Base-by-base conservation (phyloP, 495 filamentous ascomycete species). In the Penicillium atrosanguineum region DNA sequence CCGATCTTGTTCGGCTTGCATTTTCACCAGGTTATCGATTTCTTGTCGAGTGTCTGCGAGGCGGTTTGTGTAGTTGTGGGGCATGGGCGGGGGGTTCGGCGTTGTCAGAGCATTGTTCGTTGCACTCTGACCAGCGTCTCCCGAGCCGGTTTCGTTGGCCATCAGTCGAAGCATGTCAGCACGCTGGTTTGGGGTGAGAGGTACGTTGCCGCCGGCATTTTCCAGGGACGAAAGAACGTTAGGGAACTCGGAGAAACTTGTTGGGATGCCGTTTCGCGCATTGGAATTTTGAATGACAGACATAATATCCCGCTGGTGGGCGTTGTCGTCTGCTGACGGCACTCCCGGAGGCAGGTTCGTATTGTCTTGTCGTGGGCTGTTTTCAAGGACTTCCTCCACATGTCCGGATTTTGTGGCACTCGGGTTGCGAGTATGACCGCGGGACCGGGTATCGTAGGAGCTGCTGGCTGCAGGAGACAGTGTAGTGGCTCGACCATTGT, bases 261-360 rank as follows among this genome's bases (percentile, higher is more conserved):
- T 76, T 43, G 68, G 69, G 56, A 70, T 70, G 28, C 71, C 71
- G 52, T 76, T 80, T 43, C 75, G 82, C 36, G 87, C 86, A 65
- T 91, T 93, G 49, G 86, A 81, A 57, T 87, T 86, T 45, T 91
- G 85, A 61, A 95, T 92, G 47, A 93, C 81, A 56, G 86, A 90
- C 83, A 96, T 88, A 74, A 96, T 95, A 54, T 89, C 86, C 34
- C 86, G 81, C 51, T 85, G 81, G 19, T 83, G 76, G 44, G 57
- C 53, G 31, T 46, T 51, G 41, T 70, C 62, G 12, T 71, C 59
- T 9, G 31, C 14, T 34, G 20, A 26, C 60, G 57, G 44, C 25
- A 62, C 55, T 23, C 58, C 60, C 4, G 59, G 40, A 3, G 60
- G 50, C 8, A 56, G 23, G 18, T 59, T 66, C 15, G 48, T 26